Base-by-base conservation (phyloP, 2,329 filamentous ascomycete genomes). In the Didymella pomorum region DNA sequence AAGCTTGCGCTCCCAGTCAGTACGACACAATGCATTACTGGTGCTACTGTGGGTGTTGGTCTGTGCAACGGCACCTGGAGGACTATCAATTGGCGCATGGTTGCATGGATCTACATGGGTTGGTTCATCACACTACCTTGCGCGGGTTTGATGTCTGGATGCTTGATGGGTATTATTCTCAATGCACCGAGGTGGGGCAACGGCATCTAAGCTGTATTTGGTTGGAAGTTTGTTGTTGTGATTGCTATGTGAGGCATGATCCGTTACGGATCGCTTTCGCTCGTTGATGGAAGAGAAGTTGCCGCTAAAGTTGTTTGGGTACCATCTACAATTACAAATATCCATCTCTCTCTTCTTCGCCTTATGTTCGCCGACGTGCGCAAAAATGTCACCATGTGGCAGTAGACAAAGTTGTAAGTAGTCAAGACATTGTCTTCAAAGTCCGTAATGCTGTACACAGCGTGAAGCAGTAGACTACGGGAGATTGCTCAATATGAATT, bases 71-170 rank as follows among this genome's bases (percentile, higher is more conserved):
- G 31, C 7, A 35, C 31, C 9, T 71, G 68, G 68, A 71, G 75
- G 16, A 78, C 78, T 5, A 78, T 81, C 56, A 81, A 81, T 52
- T 79, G 79, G 79, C 71, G 71, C 29, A 72, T 72, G 67, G 68
- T 81, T 26, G 71, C 58, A 4, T 80, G 72, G 63, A 81, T 82
- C 49, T 78, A 80, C 54, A 70, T 76, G 56, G 79, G 78, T 9
- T 81, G 80, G 80, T 67, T 81, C 21, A 63, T 81, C 39, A 81
- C 80, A 2, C 68, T 82, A 12, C 80, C 80, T 39, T 65, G 61
- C 50, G 79, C 80, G 8, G 80, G 79, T 28, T 56, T 73, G 82
- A 41, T 89, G 39, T 84, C 31, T n/a, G 31, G 31, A 35, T 35
- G 31, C 31, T n/a, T 35, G 31, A 35, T 35, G 31, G 31, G 31